These are phyloP conservation scores for Coprinopsis strossmayeri DNA, from an alignment of 768 basidiomycete genomes.

Conservation along the genomic window DNA sequence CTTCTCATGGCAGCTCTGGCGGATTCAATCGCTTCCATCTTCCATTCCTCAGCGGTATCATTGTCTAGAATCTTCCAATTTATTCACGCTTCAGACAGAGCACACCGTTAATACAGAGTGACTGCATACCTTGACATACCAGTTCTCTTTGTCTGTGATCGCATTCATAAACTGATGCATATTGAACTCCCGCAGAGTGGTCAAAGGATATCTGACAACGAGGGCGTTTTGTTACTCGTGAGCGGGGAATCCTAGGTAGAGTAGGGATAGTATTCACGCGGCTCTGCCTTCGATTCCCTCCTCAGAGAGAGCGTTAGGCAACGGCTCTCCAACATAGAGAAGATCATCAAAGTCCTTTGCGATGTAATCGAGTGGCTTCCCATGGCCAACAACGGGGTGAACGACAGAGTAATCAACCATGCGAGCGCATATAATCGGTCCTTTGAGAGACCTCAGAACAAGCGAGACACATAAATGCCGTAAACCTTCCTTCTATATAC, in stretches of 20 bases:
- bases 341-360: background rate
- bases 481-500: too few relatives aligned
- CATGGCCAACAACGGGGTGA: conserved; percentile 4
- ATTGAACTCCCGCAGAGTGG: conserved; percentile 23
- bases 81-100: background rate
- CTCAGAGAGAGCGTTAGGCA: conserved; percentile 1
- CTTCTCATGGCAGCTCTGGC: too few relatives aligned
- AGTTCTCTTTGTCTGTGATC: conserved; percentile 27
- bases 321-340: conserved; percentile 3
- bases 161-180: conserved; percentile 31
- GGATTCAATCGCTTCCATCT: conserved; percentile 8
- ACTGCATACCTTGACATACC: conserved; percentile 23
- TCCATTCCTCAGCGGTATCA: conserved; percentile 14
- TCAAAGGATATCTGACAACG: conserved; percentile 15
- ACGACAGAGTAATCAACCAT: conserved; percentile 7
- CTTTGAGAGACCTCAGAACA: too few relatives aligned
- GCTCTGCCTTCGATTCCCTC: background rate
- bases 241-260: background rate
- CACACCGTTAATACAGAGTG: too few relatives aligned
- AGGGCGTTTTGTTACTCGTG: background rate
- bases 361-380: conserved; percentile 4
- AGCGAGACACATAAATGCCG: too few relatives aligned
- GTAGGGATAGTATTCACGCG: background rate
- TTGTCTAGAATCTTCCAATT: conserved; percentile 13
- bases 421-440: too few relatives aligned